phyloP scores from a whole-genome alignment of 345 rosid genomes.

The Aquilaria yunnanensis region DNA sequence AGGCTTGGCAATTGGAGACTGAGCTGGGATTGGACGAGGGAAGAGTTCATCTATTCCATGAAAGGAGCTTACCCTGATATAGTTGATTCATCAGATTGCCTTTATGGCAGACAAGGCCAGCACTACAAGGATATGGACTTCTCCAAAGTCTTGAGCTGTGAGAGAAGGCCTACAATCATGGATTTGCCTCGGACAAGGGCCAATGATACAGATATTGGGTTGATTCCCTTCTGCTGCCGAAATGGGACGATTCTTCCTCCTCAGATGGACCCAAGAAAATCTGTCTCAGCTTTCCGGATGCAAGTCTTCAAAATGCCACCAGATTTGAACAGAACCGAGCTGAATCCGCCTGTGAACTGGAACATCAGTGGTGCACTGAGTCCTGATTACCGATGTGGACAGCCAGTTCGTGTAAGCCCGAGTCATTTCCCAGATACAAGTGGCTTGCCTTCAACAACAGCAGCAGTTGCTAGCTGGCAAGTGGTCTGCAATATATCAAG shows the following conservation, averaged over 20 bases:
- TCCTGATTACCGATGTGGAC: conserved; percentile 73
- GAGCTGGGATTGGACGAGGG: conserved; percentile 91
- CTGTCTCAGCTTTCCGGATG: conserved; percentile 70
- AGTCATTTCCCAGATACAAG: conserved; percentile 67
- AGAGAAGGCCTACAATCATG: conserved; percentile 77
- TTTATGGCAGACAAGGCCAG: conserved; percentile 65
- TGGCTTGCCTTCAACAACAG: conserved; percentile 62
- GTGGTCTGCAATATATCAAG: conserved; percentile 91
- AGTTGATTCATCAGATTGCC: conserved; percentile 70
- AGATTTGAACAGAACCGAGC: conserved; percentile 57
- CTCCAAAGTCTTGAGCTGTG: conserved; percentile 70
- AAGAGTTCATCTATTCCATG: conserved; percentile 71
- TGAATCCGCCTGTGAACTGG: conserved; percentile 84
- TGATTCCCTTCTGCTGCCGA: conserved; percentile 68
- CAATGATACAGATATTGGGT: conserved; percentile 61
- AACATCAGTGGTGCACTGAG: conserved; percentile 65
- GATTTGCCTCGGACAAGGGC: conserved; percentile 83
- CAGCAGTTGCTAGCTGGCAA: conserved; percentile 94
- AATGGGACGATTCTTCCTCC: conserved; percentile 84
- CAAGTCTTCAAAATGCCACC: conserved; percentile 97
- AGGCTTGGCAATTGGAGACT: conserved; percentile 90
- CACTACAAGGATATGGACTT: conserved; percentile 57
- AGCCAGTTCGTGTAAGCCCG: conserved; percentile 77
- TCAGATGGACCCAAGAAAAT: conserved; percentile 78
- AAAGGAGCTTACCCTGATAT: conserved; percentile 83